These are phyloP conservation scores for Annona cherimola DNA, from an alignment of 164 flowering plant genomes.

Conservation along the genomic window DNA sequence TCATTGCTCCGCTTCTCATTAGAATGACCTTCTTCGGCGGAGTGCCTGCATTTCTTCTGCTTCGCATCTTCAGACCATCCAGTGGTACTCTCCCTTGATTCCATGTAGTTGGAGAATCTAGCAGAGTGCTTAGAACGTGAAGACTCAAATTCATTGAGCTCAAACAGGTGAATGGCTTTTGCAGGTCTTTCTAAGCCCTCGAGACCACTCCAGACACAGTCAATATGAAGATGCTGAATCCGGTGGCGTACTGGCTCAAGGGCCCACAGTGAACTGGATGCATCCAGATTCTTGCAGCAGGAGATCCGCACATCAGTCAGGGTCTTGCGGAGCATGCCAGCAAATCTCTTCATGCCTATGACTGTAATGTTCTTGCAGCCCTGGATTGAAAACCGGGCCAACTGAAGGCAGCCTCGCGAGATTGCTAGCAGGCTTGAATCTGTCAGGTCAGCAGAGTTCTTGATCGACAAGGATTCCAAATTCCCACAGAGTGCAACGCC, in stretches of 20 bases:
- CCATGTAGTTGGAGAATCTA: neutral
- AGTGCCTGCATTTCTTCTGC: conserved; percentile 41
- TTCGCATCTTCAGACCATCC: conserved; percentile 1
- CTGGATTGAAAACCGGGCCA: conserved; percentile 55
- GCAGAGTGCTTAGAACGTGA: neutral
- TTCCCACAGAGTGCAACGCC: conserved; percentile 70
- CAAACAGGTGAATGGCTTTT: conserved; percentile 20
- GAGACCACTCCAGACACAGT: conserved; percentile 57
- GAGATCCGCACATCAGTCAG: conserved; percentile 65
- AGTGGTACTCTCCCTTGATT: neutral
- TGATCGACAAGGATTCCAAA: conserved; percentile 53
- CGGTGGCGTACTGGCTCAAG: conserved; percentile 60
- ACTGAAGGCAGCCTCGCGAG: conserved; percentile 59
- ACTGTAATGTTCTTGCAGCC: conserved; percentile 70
- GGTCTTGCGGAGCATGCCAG: conserved; percentile 43
- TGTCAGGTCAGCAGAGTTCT: conserved; percentile 58
- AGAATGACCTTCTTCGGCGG: neutral
- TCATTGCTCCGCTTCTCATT: conserved; percentile 21
- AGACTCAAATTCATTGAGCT: conserved; percentile 26
- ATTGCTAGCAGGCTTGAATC: conserved; percentile 68
- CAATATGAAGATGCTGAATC: conserved; percentile 65
- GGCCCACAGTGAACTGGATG: conserved; percentile 45
- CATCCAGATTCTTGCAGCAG: conserved; percentile 60
- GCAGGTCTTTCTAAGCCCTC: conserved; percentile 6
- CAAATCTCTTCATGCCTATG: conserved; percentile 57